phyloP scores from a whole-genome alignment of 495 filamentous ascomycete species.

The Eremomyces bilateralis region DNA sequence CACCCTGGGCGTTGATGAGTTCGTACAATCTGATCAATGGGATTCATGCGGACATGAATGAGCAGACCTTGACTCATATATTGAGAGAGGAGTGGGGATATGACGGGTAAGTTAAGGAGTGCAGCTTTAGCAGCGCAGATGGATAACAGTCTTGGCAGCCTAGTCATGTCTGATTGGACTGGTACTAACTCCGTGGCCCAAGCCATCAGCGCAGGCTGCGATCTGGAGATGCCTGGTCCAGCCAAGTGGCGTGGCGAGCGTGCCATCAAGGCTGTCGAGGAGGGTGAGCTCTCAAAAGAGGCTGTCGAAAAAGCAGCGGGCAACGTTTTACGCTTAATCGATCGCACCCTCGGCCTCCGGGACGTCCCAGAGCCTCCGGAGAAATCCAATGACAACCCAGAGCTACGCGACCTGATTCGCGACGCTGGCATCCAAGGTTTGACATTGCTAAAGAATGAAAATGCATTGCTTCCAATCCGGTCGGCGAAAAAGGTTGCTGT shows the following conservation, averaged over 20 bases:
- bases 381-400: conserved; percentile 8
- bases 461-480: conserved; percentile 11
- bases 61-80: conserved; percentile 36
- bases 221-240: conserved; percentile 14
- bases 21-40: conserved; percentile 61
- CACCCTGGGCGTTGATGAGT: conserved; percentile 49
- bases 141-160: too few species aligned
- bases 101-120: conserved; percentile 38
- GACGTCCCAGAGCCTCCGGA: conserved; percentile 8
- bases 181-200: conserved; percentile 11
- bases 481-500: conserved; percentile 35
- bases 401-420: conserved; percentile 10
- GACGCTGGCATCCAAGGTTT: conserved; percentile 14
- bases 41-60: conserved; percentile 43
- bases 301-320: conserved; percentile 16
- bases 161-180: conserved; percentile 15
- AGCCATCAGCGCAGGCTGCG: conserved; percentile 10
- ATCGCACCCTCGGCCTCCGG: conserved; percentile 12
- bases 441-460: conserved; percentile 18
- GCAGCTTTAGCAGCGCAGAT: too few species aligned
- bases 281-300: neutral
- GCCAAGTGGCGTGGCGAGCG: conserved; percentile 9
- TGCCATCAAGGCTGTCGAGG: conserved; percentile 8
- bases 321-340: conserved; percentile 12
- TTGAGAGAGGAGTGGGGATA: conserved; percentile 51